Conservation (phyloP, 495 filamentous ascomycete genomes). For the Coniosporium apollinis region DNA sequence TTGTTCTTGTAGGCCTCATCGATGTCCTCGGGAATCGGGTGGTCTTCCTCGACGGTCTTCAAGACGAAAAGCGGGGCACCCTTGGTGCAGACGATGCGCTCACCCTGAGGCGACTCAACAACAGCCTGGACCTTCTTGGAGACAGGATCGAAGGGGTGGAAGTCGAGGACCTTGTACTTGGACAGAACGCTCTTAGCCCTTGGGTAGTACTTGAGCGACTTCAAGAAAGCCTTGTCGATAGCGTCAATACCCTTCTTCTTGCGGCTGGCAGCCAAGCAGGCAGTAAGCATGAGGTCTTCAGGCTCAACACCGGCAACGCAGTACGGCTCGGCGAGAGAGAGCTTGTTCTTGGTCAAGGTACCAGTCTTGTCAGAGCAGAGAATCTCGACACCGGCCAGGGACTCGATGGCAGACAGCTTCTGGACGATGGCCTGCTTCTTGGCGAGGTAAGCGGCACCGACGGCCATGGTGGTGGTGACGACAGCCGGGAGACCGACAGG, state of each 20-base stretch:
- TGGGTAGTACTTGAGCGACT: slow-evolving; percentile 63
- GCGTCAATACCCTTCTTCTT: slow-evolving; percentile 93
- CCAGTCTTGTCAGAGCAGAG: slow-evolving; percentile 96
- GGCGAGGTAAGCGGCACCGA: slow-evolving; percentile 83
- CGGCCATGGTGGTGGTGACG: slow-evolving; percentile 92
- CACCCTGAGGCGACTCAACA: slow-evolving; percentile 64
- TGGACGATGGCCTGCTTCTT: slow-evolving; percentile 95
- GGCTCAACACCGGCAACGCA: slow-evolving; percentile 61
- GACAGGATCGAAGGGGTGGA: slow-evolving; percentile 82
- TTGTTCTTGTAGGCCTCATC: slow-evolving; percentile 74
- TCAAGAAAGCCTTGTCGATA: slow-evolving; percentile 88
- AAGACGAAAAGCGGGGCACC: slow-evolving; percentile 76
- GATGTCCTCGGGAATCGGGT: slow-evolving; percentile 53
- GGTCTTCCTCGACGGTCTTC: slow-evolving; percentile 67
- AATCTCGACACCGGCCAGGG: slow-evolving; percentile 83
- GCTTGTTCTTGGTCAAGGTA: slow-evolving; percentile 85
- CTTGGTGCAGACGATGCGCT: slow-evolving; percentile 76
- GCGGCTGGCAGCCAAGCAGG: slow-evolving; percentile 77
- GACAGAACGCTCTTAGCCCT: slow-evolving; percentile 55
- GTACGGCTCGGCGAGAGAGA: slow-evolving; percentile 71
- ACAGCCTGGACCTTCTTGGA: slow-evolving; percentile 84
- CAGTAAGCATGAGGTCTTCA: slow-evolving; percentile 78
- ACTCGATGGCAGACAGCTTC: slow-evolving; percentile 90
- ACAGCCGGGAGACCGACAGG: slow-evolving; percentile 92
- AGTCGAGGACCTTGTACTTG: slow-evolving; percentile 64